Evolutionary conservation across 2,329 filamentous ascomycete species (phyloP).

Genomic region (Parafenestella ontariensis): DNA sequence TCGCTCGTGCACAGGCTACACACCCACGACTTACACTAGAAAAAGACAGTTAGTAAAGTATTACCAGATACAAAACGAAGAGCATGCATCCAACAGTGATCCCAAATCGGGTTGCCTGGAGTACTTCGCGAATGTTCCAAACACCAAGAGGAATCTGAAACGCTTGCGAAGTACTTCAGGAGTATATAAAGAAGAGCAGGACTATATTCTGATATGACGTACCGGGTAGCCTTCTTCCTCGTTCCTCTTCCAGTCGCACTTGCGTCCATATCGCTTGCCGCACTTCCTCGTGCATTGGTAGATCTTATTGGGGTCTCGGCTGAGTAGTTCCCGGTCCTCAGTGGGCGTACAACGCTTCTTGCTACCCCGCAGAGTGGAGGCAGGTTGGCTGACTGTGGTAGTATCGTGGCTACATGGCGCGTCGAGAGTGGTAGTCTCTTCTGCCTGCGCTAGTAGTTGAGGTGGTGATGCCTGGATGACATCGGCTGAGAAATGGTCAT

Average conservation of each 20-base stretch:
- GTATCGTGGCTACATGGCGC: slow-evolving; percentile 25
- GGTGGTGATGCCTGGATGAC: slow-evolving; percentile 21
- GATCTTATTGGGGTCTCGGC: slow-evolving; percentile 44
- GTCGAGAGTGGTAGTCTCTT: slow-evolving; percentile 21
- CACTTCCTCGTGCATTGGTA: slow-evolving; percentile 50
- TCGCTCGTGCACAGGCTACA: slow-evolving; percentile 42
- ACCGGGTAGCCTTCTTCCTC: slow-evolving; percentile 47
- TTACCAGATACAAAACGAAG: no score
- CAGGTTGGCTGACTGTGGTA: slow-evolving; percentile 16
- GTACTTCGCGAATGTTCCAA: no score
- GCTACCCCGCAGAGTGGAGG: slow-evolving; percentile 31
- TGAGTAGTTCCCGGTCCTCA: slow-evolving; percentile 35
- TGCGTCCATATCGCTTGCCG: slow-evolving; percentile 47
- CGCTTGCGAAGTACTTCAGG: no score
- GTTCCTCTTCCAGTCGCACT: slow-evolving; percentile 50
- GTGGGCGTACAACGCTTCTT: slow-evolving; percentile 48
- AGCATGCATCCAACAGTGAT: no score
- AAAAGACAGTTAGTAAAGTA: slow-evolving; percentile 8
- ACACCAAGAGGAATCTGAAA: no score
- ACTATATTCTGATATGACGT: neutral
- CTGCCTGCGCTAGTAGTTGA: slow-evolving; percentile 8
- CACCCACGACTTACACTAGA: slow-evolving; percentile 38
- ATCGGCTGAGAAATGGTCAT: slow-evolving; percentile 23
- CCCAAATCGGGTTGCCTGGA: no score
- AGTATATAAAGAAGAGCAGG: slow-evolving; percentile 15